A percentile compares a stretch with the other conserved stretches of the same genome.
These are phyloP conservation scores for Bidens hawaiensis DNA, from an alignment of 140 eudicot species.

Conservation along the genomic window DNA sequence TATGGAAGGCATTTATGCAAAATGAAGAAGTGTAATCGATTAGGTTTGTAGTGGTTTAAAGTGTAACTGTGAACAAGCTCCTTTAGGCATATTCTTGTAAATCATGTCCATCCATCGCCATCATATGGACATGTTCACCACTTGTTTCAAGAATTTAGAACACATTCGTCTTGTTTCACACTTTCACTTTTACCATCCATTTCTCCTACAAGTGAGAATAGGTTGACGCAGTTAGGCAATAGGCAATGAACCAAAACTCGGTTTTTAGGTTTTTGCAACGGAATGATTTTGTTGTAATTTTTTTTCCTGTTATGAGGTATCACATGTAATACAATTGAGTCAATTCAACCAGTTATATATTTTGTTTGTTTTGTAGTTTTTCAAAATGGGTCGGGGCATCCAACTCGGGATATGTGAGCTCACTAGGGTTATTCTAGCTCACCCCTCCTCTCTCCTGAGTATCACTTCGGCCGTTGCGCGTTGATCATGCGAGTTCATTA, in stretches of 20 bases:
- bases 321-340: too few relatives aligned
- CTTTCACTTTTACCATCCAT: too few relatives aligned
- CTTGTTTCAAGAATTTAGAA: constrained; percentile 32
- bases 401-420: too few relatives aligned
- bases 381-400: too few relatives aligned
- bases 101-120: constrained; percentile 6
- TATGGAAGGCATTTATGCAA: constrained; percentile 12
- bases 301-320: too few relatives aligned
- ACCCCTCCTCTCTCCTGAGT: too few relatives aligned
- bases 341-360: too few relatives aligned
- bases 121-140: constrained; percentile 30
- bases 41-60: constrained; percentile 13
- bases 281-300: too few relatives aligned
- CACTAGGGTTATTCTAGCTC: too few relatives aligned
- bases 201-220: not conserved
- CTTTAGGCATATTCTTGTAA: constrained; percentile 13
- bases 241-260: not conserved
- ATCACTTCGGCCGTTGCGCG: too few relatives aligned
- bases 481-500: too few relatives aligned
- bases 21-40: constrained; percentile 23
- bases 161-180: constrained; percentile 22
- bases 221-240: not conserved
- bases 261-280: not conserved
- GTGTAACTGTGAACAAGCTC: constrained; percentile 23
- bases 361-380: not conserved